Evolutionary conservation across 345 rosid genomes (phyloP), one percentile per base, ranked within the genome.

Genomic region (Arabidopsis arenosa): DNA sequence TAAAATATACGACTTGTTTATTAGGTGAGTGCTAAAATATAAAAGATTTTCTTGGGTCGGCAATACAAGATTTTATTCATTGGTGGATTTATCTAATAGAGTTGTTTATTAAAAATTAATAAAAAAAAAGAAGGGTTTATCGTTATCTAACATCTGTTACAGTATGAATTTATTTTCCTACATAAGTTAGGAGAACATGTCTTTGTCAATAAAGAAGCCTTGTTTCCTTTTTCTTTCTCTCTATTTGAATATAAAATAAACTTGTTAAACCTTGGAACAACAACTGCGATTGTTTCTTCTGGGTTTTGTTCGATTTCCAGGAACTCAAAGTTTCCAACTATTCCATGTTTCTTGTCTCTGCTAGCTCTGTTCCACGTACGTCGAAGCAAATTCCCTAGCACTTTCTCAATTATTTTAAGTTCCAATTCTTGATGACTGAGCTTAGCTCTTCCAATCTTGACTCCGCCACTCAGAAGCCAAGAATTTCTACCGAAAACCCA

Each of bases 381-480:
- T 52, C 48, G 0, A 64, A 64, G 18, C 49, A 32, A 41, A 63
- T 15, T 52, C 56, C 69, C 14, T 40, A 6, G 43, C 26, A 39
- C 3, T 39, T 21, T 12, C 17, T 15, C 8, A 15, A 15, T 40
- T 9, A 3, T 45, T 40, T 13, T 21, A 7, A 8, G 36, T 41
- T 57, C 8, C 4, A 39, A 4, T 14, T 60, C 68, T 63, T 28
- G 2, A 64, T 74, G 71, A 21, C 71, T 64, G 57, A 74, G 47
- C 64, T 64, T 33, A 54, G 28, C 56, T 63, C 52, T 6, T 28
- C 52, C 2, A 60, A 14, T 48, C 15, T 47, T 10, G 68, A 37
- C 59, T 60, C 68, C 30, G 13, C 10, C 23, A 6, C 21, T 7
- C 21, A 28, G 5, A 72, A 44, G 7, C 45, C 57, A 8, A 54